A percentile compares a stretch with the other conserved stretches of the same genome.
phyloP scores from a whole-genome alignment of 2,329 filamentous ascomycete species.

The Chaetomium strumarium region DNA sequence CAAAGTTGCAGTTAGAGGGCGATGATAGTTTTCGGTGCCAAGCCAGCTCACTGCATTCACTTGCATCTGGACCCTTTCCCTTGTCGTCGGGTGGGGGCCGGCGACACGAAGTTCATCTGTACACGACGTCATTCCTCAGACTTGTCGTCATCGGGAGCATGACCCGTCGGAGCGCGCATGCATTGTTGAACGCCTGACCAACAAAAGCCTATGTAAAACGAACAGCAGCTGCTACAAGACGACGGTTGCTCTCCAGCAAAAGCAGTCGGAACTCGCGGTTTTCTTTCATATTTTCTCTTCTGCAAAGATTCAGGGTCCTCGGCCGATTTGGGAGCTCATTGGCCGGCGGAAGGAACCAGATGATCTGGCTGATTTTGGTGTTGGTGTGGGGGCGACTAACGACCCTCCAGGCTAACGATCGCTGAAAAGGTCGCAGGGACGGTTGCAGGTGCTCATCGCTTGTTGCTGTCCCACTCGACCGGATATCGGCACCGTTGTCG shows the following conservation, averaged over 20 bases:
- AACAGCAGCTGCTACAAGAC: too few species aligned
- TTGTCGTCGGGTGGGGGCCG: not conserved
- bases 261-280: too few species aligned
- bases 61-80: not conserved
- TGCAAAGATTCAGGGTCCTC: not conserved
- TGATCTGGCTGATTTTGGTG: not conserved
- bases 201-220: constrained; percentile 3
- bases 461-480: constrained; percentile 13
- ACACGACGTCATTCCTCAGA: constrained; percentile 26
- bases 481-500: constrained; percentile 19
- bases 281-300: too few species aligned
- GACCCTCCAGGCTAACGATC: too few species aligned
- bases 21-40: not conserved
- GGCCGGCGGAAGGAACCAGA: not conserved
- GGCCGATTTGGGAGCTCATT: not conserved
- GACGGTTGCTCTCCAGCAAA: too few species aligned
- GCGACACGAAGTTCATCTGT: constrained; percentile 15
- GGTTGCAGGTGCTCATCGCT: not conserved
- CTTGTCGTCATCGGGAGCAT: constrained; percentile 24
- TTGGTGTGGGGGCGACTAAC: not conserved
- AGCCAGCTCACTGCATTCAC: not conserved
- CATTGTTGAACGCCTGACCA: constrained; percentile 17
- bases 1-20: too few species aligned
- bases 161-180: not conserved
- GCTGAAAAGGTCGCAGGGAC: not conserved